phyloP scores from a whole-genome alignment of 768 basidiomycete genomes.

The Collybia sordida region DNA sequence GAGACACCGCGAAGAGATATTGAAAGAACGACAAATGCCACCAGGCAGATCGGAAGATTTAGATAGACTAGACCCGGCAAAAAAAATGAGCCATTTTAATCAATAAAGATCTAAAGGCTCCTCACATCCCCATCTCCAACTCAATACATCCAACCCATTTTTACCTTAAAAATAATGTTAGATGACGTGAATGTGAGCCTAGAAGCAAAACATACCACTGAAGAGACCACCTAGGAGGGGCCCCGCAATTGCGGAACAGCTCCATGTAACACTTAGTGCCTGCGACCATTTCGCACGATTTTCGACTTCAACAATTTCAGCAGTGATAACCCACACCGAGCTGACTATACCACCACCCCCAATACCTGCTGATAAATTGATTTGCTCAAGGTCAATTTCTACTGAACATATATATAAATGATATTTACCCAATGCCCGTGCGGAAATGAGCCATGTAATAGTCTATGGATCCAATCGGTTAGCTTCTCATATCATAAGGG shows the following conservation, averaged over 20 bases:
- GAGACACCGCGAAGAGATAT: constrained; percentile 60
- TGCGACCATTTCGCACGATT: constrained; percentile 82
- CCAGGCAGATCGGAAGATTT: constrained; percentile 73
- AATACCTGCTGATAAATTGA: constrained; percentile 52
- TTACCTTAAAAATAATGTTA: constrained; percentile 23
- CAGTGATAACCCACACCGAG: constrained; percentile 83
- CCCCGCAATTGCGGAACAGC: constrained; percentile 81
- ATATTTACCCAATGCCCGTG: constrained; percentile 47
- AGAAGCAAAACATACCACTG: constrained; percentile 52
- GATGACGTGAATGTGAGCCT: constrained; percentile 3
- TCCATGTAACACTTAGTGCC: constrained; percentile 83
- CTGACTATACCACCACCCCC: constrained; percentile 89
- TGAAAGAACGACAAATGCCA: constrained; percentile 56
- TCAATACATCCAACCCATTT: constrained; percentile 35
- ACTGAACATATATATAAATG: neutral
- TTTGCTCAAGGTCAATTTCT: neutral
- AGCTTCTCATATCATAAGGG: constrained; percentile 16
- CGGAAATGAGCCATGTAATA: constrained; percentile 64
- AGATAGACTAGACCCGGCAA: constrained; percentile 64
- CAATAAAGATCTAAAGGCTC: constrained; percentile 16
- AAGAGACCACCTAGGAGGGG: constrained; percentile 83
- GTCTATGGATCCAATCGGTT: constrained; percentile 32
- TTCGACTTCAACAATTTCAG: constrained; percentile 75
- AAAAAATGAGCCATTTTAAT: constrained; percentile 9
- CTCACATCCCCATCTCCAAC: constrained; percentile 89